A percentile compares a stretch with the other conserved stretches of the same genome.
Evolutionary conservation across 495 filamentous ascomycete species (phyloP).

Genomic region (Lentithecium fluviatile): DNA sequence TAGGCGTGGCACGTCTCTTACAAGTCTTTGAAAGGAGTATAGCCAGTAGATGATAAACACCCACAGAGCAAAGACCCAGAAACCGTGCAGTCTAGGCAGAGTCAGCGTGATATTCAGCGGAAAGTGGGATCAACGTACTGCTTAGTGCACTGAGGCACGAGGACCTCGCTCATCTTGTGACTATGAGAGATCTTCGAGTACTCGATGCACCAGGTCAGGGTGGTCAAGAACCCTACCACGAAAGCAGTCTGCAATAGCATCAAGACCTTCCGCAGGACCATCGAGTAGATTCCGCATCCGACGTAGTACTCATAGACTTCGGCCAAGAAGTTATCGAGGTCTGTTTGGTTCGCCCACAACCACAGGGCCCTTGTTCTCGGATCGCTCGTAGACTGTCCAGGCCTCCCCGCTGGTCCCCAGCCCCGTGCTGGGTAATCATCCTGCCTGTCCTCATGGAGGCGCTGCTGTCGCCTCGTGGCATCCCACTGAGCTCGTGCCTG

Average conservation of each 20-base stretch:
- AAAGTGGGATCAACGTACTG: slow-evolving; percentile 44
- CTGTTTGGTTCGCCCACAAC: slow-evolving; percentile 91
- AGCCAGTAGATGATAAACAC: slow-evolving; percentile 86
- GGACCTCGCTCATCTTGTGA: slow-evolving; percentile 70
- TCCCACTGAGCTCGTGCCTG: slow-evolving; percentile 65
- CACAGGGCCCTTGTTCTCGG: slow-evolving; percentile 86
- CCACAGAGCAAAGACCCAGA: slow-evolving; percentile 78
- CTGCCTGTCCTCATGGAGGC: slow-evolving; percentile 51
- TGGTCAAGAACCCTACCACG: slow-evolving; percentile 78
- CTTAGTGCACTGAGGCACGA: slow-evolving; percentile 78
- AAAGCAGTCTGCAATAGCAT: slow-evolving; percentile 78
- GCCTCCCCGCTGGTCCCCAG: not conserved
- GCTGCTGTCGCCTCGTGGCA: slow-evolving; percentile 60
- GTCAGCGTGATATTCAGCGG: slow-evolving; percentile 2
- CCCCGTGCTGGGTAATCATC: not conserved
- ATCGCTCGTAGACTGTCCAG: slow-evolving; percentile 41
- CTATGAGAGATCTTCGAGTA: slow-evolving; percentile 73
- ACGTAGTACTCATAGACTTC: slow-evolving; percentile 90
- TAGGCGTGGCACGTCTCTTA: slow-evolving; percentile 73
- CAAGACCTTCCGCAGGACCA: slow-evolving; percentile 66
- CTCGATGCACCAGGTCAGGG: slow-evolving; percentile 84
- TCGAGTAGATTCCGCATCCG: slow-evolving; percentile 86
- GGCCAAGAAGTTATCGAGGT: slow-evolving; percentile 85
- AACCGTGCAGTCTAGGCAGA: slow-evolving; percentile 62
- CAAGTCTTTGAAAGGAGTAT: slow-evolving; percentile 69